Evolutionary conservation across 2,329 filamentous ascomycete genomes (phyloP), one percentile per base, ranked within the genome.

Genomic region (Clonostachys rhizophaga): DNA sequence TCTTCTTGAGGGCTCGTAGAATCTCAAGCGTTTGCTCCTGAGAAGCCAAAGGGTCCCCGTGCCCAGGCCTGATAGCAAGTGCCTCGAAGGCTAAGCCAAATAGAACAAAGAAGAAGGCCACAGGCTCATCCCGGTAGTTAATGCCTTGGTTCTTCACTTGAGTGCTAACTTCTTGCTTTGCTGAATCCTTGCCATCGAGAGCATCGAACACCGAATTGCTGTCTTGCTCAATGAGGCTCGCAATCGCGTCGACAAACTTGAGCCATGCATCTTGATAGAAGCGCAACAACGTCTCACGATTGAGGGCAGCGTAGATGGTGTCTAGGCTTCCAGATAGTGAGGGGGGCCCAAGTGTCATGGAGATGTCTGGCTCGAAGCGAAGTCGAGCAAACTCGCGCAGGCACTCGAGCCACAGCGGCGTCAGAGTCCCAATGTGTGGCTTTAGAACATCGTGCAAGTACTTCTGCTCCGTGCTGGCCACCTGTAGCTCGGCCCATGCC

Each of bases 201-300:
- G 94, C 94, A 65, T 96, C 91, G 61, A 99, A 99, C 4, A 99
- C 94, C 53, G 96, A 96, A 51, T 94, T 90, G 66, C 91, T 96
- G 61, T 99, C 94, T 65, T 96, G 92, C 59, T 97, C 94, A 49
- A 99, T 96, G 6, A 99, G 75, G 59, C 91, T 96, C 11, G 94
- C 92, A 64, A 99, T 97, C 5, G 94, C 95, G 69, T 99, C 91
- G 3, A 99, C 92, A 11, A 99, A 80, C 56, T 94, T 95, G 37
- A 99, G 75, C 94, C 94, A 99, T 0, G 91, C 90, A 49, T 95
- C 91, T 71, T 99, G 92, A 63, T 99, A 99, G 67, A 99, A 99
- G 63, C 86, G 87, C 13, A 99, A 77, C 39, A 97, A 74, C 1
- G 94, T 97, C 66, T 99, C 91, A 16, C 94, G 82, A 62, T 97